Percentiles rank a stretch among this genome's conserved stretches.
Conservation (phyloP, 306 rosid species). For the Clitoria ternatea region DNA sequence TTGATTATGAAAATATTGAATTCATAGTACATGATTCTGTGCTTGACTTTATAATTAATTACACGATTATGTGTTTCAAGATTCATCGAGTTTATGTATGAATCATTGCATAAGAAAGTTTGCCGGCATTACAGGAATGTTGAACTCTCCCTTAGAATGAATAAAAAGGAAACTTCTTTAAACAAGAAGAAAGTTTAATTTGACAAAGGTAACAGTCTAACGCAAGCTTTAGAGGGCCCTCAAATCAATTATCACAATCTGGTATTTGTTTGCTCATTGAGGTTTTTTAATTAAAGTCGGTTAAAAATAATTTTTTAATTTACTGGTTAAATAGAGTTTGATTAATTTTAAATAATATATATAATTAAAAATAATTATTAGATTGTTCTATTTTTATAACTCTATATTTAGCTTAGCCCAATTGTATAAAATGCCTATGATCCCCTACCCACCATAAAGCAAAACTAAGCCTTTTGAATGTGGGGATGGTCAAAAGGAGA, state of each 20-base stretch:
- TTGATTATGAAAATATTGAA: neutral
- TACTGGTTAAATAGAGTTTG: too few relatives aligned
- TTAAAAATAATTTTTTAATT: too few relatives aligned
- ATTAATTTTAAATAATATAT: too few relatives aligned
- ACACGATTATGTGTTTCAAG: neutral
- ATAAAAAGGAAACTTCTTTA: neutral
- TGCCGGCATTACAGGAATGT: neutral
- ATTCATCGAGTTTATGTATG: neutral
- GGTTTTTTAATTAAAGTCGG: too few relatives aligned
- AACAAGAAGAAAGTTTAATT: neutral
- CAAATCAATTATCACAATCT: slow-evolving; percentile 7
- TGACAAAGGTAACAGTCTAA: slow-evolving; percentile 12
- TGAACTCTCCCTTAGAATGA: slow-evolving; percentile 2
- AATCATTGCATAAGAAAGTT: neutral
- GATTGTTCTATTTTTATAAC: too few relatives aligned
- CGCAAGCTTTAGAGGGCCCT: slow-evolving; percentile 9
- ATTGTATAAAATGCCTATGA: slow-evolving; percentile 8
- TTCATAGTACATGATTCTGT: neutral
- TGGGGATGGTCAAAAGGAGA: neutral
- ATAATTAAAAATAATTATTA: too few relatives aligned
- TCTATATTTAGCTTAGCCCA: neutral
- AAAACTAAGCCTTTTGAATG: slow-evolving; percentile 1
- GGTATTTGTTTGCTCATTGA: too few relatives aligned
- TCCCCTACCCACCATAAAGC: neutral
- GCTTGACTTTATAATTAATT: neutral